Base-by-base conservation (phyloP, 441 rosid genomes). In the Manihot esculenta region DNA sequence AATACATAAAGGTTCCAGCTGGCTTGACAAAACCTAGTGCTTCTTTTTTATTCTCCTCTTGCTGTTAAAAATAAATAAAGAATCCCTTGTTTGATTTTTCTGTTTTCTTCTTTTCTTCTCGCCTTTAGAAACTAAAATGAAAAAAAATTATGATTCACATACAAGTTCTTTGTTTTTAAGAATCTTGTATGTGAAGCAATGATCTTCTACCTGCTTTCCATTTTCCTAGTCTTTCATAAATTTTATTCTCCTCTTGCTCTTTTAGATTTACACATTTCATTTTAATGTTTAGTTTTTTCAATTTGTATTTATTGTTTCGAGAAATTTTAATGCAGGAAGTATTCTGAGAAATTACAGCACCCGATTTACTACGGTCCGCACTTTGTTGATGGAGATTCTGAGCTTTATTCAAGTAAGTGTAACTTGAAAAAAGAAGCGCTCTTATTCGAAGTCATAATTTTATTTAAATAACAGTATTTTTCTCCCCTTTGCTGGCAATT, bases 361-460 rank as follows among this genome's bases (percentile, higher is more conserved):
- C 72, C 78, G 17, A 69, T 82, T 74, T 78, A 73, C 61, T 79
- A 80, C 75, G 78, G 74, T 68, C 77, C 80, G 41, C 88, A 81
- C 44, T 83, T 76, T 35, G 42, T 74, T 2, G 94, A 86, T n/a
- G 84, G 86, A 67, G 97, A 93, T 79, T 38, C 80, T 0, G 98
- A 89, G 73, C 74, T 83, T 78, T 88, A 80, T 68, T 69, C 88
- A 18, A 70, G 95, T 90, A 63, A 85, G 91, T 74, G 30, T 35
- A 3, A 30, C 7, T 5, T 35, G 0, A 2, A 35, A 35, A 35
- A 30, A 30, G 4, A 30, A 30, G 4, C 2, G 35, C 35, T 30
- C 4, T 30, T 30, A 30, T 30, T 30, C 4, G 35, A 30, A 30
- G 35, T 30, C 2, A 4, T 30, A 2, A 4, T 30, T 30, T 30